Conservation (phyloP, 148 eudicot species). For the Fagopyrum esculentum region DNA sequence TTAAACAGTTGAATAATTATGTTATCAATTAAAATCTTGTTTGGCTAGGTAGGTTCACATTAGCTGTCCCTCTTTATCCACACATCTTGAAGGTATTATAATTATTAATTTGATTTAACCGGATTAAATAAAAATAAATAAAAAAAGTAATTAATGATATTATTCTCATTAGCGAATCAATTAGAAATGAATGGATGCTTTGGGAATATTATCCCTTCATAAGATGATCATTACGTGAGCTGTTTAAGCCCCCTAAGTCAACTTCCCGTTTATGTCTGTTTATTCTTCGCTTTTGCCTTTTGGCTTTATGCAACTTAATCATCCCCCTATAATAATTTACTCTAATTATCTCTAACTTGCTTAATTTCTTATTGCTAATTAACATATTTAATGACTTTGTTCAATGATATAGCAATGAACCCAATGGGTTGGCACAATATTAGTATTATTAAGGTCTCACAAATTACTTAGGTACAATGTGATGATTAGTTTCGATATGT, state of each 20-base stretch:
- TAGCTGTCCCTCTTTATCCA: constrained; percentile 3
- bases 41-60: neutral
- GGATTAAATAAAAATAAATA: neutral
- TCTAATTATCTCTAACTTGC: neutral
- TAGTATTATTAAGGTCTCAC: no score
- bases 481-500: no score
- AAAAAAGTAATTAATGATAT: neutral
- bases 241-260: neutral
- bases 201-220: constrained; percentile 4
- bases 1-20: neutral
- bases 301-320: constrained; percentile 1
- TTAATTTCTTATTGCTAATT: neutral
- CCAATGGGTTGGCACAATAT: no score
- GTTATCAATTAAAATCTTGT: neutral
- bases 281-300: constrained; percentile 4
- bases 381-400: neutral
- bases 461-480: no score
- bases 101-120: neutral
- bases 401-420: no score
- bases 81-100: neutral
- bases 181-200: constrained; percentile 3
- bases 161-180: constrained; percentile 7
- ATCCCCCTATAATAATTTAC: neutral
- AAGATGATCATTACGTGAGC: constrained; percentile 6
- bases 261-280: neutral